A percentile compares a stretch with the other conserved stretches of the same genome.
Evolutionary conservation across 345 rosid genomes (phyloP).

Genomic region (sweet orange (Citrus sinensis)): DVS_A1.0 CM039168.1:20144001-20144500

Average conservation of each 20-base stretch:
- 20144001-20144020: constrained; percentile 18
- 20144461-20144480: constrained; percentile 34
- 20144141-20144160: constrained; percentile 28
- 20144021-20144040: constrained; percentile 34
- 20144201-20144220: constrained; percentile 28
- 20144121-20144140: not conserved
- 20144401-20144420: constrained; percentile 32
- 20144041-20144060: constrained; percentile 40
- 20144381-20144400: constrained; percentile 34
- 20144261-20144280: constrained; percentile 36
- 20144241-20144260: constrained; percentile 60
- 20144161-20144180: constrained; percentile 34
- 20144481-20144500: constrained; percentile 12
- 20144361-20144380: constrained; percentile 21
- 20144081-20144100: not conserved
- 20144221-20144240: constrained; percentile 47
- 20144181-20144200: constrained; percentile 34
- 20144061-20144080: constrained; percentile 31
- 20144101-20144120: not conserved
- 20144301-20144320: constrained; percentile 33
- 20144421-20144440: constrained; percentile 52
- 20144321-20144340: constrained; percentile 34
- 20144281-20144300: constrained; percentile 27
- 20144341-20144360: constrained; percentile 36
- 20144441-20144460: constrained; percentile 62